Base-by-base conservation (phyloP, 257 asterid genomes). In the Catharanthus roseus region DNA sequence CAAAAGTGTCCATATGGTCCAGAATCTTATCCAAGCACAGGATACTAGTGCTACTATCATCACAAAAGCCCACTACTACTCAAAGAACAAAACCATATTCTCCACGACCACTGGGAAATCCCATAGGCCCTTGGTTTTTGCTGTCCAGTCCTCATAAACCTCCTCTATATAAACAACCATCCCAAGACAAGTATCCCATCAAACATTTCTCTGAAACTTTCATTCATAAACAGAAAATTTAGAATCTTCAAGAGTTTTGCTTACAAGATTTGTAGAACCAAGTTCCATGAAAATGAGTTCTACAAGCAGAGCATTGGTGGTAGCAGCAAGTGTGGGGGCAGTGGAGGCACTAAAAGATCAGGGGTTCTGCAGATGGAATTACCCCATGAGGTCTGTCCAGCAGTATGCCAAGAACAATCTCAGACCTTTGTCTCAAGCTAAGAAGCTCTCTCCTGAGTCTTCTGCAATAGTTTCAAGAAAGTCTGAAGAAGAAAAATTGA, bases 321-420 rank as follows among this genome's bases (percentile, higher is more conserved):
- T 56, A 34, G 82, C 79, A 67, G 74, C 65, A 1, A 78, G 71
- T 71, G 71, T 78, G 0, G 79, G 79, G 9, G 57, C 74, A 38
- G 64, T 78, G 33, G 74, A 78, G 47, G 82, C 77, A 2, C 41
- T 78, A 45, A 78, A 71, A 58, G 82, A 78, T 60, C 74, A 74
- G 62, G 82, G 82, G 18, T 74, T 78, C 56, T 28, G 71, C 1
- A 74, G 77, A 18, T 78, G 79, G 83, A 68, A 71, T 24, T 41
- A 75, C 31, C 44, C 80, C 68, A 36, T 66, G 0, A 70, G 69
- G 45, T 47, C 61, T 3, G 1, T 69, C 6, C 74, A 67, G 0
- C 80, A 72, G 64, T 66, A 72, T 47, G 69, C 74, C 60, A 72
- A 76, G 70, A 68, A 69, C 34, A 72, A 73, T 31, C 60, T 72